A percentile compares a stretch with the other conserved stretches of the same genome.
Conservation (phyloP, 2,329 filamentous ascomycete species). For the Scedosporium minutisporum region DNA sequence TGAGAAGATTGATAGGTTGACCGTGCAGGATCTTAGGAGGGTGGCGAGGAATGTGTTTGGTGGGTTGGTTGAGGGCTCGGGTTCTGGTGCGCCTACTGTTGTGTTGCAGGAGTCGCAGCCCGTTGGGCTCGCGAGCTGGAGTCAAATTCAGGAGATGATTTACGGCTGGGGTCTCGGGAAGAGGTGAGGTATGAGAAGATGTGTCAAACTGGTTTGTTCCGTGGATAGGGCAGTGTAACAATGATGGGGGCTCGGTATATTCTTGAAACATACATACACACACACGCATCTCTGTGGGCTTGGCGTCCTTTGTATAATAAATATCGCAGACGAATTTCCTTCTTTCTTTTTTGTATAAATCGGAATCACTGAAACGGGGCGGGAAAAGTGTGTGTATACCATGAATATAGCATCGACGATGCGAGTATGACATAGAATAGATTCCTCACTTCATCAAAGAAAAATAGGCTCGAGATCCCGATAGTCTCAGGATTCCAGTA, state of each 20-base stretch:
- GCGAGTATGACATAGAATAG: neutral
- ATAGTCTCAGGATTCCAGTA: neutral
- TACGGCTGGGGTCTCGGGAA: conserved; percentile 73
- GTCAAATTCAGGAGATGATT: conserved; percentile 81
- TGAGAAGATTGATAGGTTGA: conserved; percentile 70
- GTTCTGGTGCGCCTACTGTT: conserved; percentile 84
- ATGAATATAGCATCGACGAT: neutral
- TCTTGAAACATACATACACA: no score
- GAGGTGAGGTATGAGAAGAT: conserved; percentile 13
- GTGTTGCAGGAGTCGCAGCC: conserved; percentile 86
- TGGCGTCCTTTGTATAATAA: neutral
- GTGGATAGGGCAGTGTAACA: no score
- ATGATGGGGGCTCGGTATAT: no score
- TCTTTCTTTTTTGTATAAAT: neutral
- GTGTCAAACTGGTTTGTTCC: no score
- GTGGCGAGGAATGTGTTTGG: conserved; percentile 73
- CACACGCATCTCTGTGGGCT: neutral
- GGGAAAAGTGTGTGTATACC: neutral
- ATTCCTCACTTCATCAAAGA: neutral
- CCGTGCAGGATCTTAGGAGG: conserved; percentile 67
- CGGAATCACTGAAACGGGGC: neutral
- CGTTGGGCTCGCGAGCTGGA: conserved; percentile 68
- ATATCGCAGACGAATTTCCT: neutral
- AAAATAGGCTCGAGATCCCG: no score
- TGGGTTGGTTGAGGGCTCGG: conserved; percentile 62